These are phyloP conservation scores for Yarrowia deformans DNA, from an alignment of 805 yeast genomes.

Conservation along the genomic window DNA sequence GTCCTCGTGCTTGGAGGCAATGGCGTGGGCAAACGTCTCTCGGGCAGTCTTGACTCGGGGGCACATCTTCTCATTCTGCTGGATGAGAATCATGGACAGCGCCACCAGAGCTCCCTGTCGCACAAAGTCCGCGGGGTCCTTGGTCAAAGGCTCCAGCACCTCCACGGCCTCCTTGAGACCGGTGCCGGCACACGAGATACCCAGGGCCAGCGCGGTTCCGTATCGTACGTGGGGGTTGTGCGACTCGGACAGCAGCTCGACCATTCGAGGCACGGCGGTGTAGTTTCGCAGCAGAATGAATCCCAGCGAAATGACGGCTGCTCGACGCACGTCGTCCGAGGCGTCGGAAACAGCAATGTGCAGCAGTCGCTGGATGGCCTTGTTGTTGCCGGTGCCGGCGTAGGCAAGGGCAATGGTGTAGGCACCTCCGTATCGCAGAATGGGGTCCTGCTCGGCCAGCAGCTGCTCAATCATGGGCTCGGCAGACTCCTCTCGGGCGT, in stretches of 20 bases:
- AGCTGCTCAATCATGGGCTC: constrained; percentile 70
- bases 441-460: constrained; percentile 76
- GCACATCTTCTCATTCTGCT: constrained; percentile 80
- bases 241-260: constrained; percentile 87
- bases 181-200: constrained; percentile 96
- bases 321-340: constrained; percentile 94
- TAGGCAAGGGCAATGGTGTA: constrained; percentile 93
- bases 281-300: constrained; percentile 89
- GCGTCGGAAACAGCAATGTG: constrained; percentile 98
- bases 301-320: constrained; percentile 90
- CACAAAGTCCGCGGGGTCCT: constrained; percentile 95
- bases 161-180: constrained; percentile 88
- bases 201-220: constrained; percentile 97
- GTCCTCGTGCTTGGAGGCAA: constrained; percentile 90
- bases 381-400: constrained; percentile 93
- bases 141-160: constrained; percentile 88
- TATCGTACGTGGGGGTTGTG: constrained; percentile 98
- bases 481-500: constrained; percentile 84
- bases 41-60: constrained; percentile 82
- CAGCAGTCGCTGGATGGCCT: constrained; percentile 78
- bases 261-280: constrained; percentile 93
- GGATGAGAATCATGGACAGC: constrained; percentile 85
- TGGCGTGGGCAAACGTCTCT: constrained; percentile 75
- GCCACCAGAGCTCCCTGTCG: constrained; percentile 98
- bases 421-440: constrained; percentile 94